Evolutionary conservation across 2,329 filamentous ascomycete species (phyloP).

Genomic region (Hypoxylon rubiginosum): DNA sequence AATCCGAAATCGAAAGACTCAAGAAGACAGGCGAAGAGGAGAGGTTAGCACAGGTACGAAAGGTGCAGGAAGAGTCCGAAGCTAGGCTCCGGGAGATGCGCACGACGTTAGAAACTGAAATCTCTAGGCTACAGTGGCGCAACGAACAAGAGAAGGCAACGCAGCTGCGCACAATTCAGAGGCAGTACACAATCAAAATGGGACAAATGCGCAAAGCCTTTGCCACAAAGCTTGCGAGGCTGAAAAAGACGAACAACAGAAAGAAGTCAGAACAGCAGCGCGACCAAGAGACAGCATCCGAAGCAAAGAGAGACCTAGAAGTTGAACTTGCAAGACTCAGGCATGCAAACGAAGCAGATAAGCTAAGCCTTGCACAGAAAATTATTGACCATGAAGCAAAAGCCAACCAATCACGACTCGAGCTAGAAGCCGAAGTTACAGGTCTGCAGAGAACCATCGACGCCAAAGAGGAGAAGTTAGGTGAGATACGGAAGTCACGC

Average conservation of each 20-base stretch:
- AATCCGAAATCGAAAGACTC: not conserved
- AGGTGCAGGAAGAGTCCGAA: constrained; percentile 1
- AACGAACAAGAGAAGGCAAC: constrained; percentile 1
- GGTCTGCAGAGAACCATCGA: not conserved
- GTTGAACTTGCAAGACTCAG: constrained; percentile 1
- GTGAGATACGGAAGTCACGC: not conserved
- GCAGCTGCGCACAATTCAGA: not conserved
- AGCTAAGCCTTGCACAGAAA: not conserved
- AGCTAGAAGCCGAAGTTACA: not conserved
- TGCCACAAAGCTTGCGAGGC: not conserved
- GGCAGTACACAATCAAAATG: not conserved
- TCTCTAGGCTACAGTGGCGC: constrained; percentile 9
- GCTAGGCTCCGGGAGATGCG: constrained; percentile 5
- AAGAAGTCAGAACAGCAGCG: not conserved
- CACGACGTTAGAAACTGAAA: constrained; percentile 9
- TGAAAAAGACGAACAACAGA: not conserved
- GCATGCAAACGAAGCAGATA: not conserved
- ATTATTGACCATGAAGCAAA: not conserved
- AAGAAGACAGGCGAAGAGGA: not conserved
- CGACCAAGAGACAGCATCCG: not conserved
- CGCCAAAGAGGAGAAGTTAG: not conserved
- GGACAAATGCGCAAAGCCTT: not conserved
- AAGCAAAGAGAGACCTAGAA: not conserved
- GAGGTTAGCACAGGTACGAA: not conserved
- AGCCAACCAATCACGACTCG: not conserved